phyloP scores from a whole-genome alignment of 1,284 basidiomycete genomes.

The Ustilago lituana region DNA sequence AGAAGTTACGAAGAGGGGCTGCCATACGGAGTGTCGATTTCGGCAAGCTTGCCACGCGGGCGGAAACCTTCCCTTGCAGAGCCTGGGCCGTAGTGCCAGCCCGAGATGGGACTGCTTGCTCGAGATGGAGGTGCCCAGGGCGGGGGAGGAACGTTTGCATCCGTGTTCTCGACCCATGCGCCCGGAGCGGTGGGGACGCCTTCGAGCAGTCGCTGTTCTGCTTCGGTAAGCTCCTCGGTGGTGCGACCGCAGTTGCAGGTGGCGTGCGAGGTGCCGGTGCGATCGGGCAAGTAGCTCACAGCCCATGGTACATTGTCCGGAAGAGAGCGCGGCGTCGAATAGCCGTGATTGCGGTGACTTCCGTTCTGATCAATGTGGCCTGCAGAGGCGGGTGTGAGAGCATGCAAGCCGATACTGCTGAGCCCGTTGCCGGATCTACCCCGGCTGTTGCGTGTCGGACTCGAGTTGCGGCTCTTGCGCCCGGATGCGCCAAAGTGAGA shows the following conservation, averaged over 20 bases:
- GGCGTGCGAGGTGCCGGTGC: conserved; percentile 58
- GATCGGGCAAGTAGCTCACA: conserved; percentile 55
- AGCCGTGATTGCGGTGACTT: conserved; percentile 37
- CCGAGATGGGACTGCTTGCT: conserved; percentile 48
- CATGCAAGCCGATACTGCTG: conserved; percentile 45
- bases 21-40: conserved; percentile 39
- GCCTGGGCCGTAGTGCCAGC: conserved; percentile 37
- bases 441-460: conserved; percentile 37
- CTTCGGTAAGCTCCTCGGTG: conserved; percentile 58
- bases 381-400: conserved; percentile 43
- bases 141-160: conserved; percentile 44
- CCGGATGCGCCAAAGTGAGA: conserved; percentile 38
- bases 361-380: conserved; percentile 50
- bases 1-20: conserved; percentile 22
- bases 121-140: conserved; percentile 63
- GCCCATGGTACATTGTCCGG: conserved; percentile 63
- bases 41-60: conserved; percentile 41
- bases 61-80: conserved; percentile 40
- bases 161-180: conserved; percentile 51
- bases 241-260: conserved; percentile 64
- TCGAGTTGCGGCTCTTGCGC: conserved; percentile 48
- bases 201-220: conserved; percentile 60
- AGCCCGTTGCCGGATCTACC: conserved; percentile 33
- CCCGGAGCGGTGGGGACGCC: conserved; percentile 64
- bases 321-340: conserved; percentile 52